Evolutionary conservation across 768 basidiomycete genomes (phyloP).

Genomic region (Lentinula aciculospora): DNA sequence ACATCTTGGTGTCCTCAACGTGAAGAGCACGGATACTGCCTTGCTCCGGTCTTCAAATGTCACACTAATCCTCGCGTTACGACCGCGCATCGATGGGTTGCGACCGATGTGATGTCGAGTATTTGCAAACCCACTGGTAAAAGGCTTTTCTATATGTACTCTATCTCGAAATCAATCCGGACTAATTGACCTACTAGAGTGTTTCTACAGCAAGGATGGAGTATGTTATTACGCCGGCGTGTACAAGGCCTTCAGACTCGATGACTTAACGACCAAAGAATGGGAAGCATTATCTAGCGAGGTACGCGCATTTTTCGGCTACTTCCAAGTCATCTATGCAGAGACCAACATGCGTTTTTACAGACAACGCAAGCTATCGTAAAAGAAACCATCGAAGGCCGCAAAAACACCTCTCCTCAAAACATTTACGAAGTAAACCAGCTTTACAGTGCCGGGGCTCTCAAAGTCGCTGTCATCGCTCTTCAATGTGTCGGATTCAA

Average conservation of each 20-base stretch:
- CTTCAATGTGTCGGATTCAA: slow-evolving; percentile 78
- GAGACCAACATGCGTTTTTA: not conserved
- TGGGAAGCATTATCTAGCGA: slow-evolving; percentile 64
- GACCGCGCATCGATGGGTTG: slow-evolving; percentile 71
- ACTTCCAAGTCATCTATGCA: not conserved
- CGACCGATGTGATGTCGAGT: slow-evolving; percentile 54
- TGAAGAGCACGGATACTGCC: slow-evolving; percentile 78
- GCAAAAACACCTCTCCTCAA: slow-evolving; percentile 75
- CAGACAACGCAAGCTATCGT: slow-evolving; percentile 64
- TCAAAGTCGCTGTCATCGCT: slow-evolving; percentile 68
- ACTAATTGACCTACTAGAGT: no score
- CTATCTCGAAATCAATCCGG: not conserved
- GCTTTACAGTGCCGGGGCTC: slow-evolving; percentile 66
- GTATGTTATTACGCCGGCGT: slow-evolving; percentile 84
- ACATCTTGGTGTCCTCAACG: slow-evolving; percentile 78
- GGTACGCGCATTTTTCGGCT: slow-evolving; percentile 35
- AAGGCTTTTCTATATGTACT: slow-evolving; percentile 6
- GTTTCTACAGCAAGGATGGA: slow-evolving; percentile 76
- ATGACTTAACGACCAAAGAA: slow-evolving; percentile 60
- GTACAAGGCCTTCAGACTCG: slow-evolving; percentile 62
- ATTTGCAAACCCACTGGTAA: slow-evolving; percentile 64
- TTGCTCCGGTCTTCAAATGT: slow-evolving; percentile 71
- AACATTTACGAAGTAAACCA: slow-evolving; percentile 71
- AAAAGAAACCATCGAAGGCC: slow-evolving; percentile 63
- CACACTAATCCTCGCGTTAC: slow-evolving; percentile 71